Evolutionary conservation across 352 stramenopile genomes (phyloP).

Genomic region (Globisporangium radiosum): DNA sequence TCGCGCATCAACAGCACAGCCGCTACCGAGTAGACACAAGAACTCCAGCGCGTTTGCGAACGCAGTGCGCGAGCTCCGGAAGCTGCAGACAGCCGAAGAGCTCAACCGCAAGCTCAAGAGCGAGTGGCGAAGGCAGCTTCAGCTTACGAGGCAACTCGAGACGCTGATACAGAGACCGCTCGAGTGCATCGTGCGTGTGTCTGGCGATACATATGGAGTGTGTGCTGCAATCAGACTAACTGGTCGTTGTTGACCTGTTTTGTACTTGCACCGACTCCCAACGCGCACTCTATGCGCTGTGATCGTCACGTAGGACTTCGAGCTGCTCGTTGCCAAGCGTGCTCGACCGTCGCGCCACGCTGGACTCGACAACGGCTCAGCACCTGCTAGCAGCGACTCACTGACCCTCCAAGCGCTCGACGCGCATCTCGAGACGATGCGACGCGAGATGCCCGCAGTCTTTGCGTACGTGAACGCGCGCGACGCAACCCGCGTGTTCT

Average conservation of each 20-base stretch:
- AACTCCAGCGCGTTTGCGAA: constrained; percentile 23
- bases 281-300: too few relatives aligned
- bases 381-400: background rate
- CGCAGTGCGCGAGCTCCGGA: constrained; percentile 30
- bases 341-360: too few relatives aligned
- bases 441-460: background rate
- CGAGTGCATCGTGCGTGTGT: background rate
- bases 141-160: constrained; percentile 34
- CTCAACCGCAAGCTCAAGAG: constrained; percentile 35
- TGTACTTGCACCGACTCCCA: too few relatives aligned
- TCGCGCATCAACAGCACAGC: background rate
- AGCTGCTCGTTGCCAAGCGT: too few relatives aligned
- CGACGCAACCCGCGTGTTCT: constrained; percentile 2
- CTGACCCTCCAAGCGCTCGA: background rate
- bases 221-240: background rate
- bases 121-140: constrained; percentile 28
- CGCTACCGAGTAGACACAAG: background rate
- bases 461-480: background rate
- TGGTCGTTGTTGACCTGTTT: too few relatives aligned
- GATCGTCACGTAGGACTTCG: too few relatives aligned
- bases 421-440: background rate
- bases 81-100: constrained; percentile 27
- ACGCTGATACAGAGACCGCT: constrained; percentile 25
- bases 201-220: too few relatives aligned
- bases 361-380: too few relatives aligned